Base-by-base conservation (phyloP, 2,329 filamentous ascomycete genomes). In the Blastomyces emzantsi region DNA sequence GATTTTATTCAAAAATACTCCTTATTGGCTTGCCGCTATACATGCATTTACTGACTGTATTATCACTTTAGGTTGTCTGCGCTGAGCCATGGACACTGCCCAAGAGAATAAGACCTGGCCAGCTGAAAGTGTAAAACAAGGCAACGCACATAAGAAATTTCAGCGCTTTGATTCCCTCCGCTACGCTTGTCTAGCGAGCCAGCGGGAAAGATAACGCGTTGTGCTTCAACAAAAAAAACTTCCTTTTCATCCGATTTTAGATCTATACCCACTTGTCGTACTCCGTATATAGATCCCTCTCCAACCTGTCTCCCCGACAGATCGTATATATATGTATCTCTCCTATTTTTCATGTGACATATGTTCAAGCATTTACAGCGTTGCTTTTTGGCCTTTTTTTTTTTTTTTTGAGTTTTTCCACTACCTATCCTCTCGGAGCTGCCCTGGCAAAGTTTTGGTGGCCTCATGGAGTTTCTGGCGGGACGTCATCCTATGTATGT, bases 51-150 rank as follows among this genome's bases (percentile, higher is more conserved):
- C 57, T 55, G 22, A 56, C 52, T 47, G 3, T 33, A 25, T 25
- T 63, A 57, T 65, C 43, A 17, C 47, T 64, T 51, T 64, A 89
- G 86, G 83, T 87, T 64, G 84, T 90, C 63, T 89, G 87, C 73
- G 79, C 84, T 56, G 83, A 85, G 70, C 87, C 87, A 19, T 90
- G 87, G 87, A 87, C 87, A 60, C 77, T 90, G 60, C 87, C 87
- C 2, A 82, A 85, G 71, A 79, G 83, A 67, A 64, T 67, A 11
- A 57, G 62, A 19, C 64, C 60, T 62, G 67, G 61, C 45, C 25
- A 67, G 19, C 62, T 68, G 51, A 75, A 72, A 65, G 73, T 70
- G 67, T 75, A 74, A 39, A 13, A 63, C 1, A 36, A 45, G 19
- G 30, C 9, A 25, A 43, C 28, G n/a, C 28, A 49, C 33, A 30